Conservation (phyloP, 2,329 filamentous ascomycete species). For the Escovopsis sp. region DNA sequence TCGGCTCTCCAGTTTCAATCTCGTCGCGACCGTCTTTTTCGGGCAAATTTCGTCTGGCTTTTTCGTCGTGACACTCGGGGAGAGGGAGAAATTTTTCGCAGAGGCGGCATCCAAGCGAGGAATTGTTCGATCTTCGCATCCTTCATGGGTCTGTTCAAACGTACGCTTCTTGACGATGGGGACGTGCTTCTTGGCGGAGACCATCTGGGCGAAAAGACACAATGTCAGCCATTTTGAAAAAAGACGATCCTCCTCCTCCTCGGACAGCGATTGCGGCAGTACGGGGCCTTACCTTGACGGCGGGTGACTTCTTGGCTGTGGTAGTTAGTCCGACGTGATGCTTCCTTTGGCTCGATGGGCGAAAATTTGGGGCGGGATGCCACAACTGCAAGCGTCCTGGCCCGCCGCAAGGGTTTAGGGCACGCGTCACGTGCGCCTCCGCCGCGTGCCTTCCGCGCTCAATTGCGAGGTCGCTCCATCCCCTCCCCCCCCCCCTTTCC, state of each 20-base stretch:
- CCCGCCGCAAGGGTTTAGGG: conserved; percentile 21
- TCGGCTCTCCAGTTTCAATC: too few relatives aligned
- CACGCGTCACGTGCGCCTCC: conserved; percentile 15
- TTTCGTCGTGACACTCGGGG: neutral
- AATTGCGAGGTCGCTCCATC: too few relatives aligned
- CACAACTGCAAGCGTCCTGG: conserved; percentile 10
- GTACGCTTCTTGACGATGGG: conserved; percentile 99
- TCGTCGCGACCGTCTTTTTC: too few relatives aligned
- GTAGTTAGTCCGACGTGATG: conserved; percentile 21
- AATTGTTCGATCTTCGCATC: neutral
- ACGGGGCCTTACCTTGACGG: conserved; percentile 24
- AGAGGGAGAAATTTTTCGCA: neutral
- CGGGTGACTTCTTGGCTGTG: conserved; percentile 20
- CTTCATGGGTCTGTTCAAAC: conserved; percentile 24
- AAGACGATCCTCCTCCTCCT: neutral
- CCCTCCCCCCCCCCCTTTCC: neutral
- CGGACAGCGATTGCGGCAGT: neutral
- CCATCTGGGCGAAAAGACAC: conserved; percentile 51
- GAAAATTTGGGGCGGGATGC: conserved; percentile 21
- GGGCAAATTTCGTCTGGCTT: too few relatives aligned
- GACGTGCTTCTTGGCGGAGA: conserved; percentile 97
- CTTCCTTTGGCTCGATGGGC: conserved; percentile 13
- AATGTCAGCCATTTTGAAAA: neutral
- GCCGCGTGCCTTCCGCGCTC: too few relatives aligned
- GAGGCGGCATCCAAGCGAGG: too few relatives aligned